A percentile compares a stretch with the other conserved stretches of the same genome.
phyloP scores from a whole-genome alignment of 177 flowering plant genomes.

The Vitis hybrid region DNA sequence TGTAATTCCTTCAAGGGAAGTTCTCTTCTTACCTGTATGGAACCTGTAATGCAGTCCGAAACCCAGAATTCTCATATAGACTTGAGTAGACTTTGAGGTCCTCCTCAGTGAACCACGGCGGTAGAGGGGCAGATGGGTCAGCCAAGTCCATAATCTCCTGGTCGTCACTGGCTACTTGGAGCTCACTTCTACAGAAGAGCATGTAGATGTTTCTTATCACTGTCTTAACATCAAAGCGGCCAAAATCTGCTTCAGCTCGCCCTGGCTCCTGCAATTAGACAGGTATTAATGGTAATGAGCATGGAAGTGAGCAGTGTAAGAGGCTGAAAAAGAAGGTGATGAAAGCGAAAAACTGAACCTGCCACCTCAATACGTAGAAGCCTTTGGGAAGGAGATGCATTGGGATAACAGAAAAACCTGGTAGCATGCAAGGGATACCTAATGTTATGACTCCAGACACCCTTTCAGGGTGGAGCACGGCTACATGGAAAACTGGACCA shows the following conservation, averaged over 20 bases:
- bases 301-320: neutral
- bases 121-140: conserved; percentile 37
- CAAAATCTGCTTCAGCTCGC: conserved; percentile 42
- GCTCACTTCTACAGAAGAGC: conserved; percentile 33
- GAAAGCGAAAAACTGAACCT: conserved; percentile 5
- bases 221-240: conserved; percentile 35
- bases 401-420: conserved; percentile 15
- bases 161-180: conserved; percentile 29
- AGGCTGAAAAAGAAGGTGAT: neutral
- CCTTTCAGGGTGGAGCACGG: conserved; percentile 29
- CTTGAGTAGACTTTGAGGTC: conserved; percentile 30
- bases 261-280: conserved; percentile 27
- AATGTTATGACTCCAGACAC: conserved; percentile 29
- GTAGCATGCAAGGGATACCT: conserved; percentile 29
- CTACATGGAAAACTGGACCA: conserved; percentile 15
- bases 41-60: conserved; percentile 31
- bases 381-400: conserved; percentile 30
- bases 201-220: conserved; percentile 40
- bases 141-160: conserved; percentile 47
- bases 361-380: conserved; percentile 39
- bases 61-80: conserved; percentile 39
- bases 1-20: neutral
- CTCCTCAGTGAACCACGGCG: conserved; percentile 38
- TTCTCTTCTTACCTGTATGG: conserved; percentile 33
- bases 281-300: neutral